Conservation (phyloP, 306 rosid species). For the Cucurbita argyrosperma region DNA sequence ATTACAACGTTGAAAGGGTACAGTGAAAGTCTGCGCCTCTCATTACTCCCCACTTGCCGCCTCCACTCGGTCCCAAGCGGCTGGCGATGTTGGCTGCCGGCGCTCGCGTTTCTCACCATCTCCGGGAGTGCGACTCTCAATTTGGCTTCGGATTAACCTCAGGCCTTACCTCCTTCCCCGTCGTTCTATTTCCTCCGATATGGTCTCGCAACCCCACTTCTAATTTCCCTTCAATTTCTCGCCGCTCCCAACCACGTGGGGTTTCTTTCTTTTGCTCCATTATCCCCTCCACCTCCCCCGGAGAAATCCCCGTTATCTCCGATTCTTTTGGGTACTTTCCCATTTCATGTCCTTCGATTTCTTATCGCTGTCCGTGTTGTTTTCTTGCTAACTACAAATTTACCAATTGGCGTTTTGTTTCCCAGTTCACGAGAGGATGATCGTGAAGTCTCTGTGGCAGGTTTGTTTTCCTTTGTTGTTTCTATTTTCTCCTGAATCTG, state of each 20-base stretch:
- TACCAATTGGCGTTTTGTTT: background rate
- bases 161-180: conserved; percentile 18
- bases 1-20: background rate
- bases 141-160: conserved; percentile 10
- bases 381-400: background rate
- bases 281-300: conserved; percentile 26
- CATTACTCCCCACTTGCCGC: background rate
- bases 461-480: conserved; percentile 30
- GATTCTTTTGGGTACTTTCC: conserved; percentile 35
- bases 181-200: conserved; percentile 19
- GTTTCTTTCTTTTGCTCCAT: conserved; percentile 13
- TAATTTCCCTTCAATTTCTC: background rate
- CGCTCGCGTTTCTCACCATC: conserved; percentile 37
- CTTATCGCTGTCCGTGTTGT: background rate
- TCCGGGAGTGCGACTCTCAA: conserved; percentile 37
- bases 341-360: background rate
- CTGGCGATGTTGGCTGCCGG: conserved; percentile 17
- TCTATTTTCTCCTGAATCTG: background rate
- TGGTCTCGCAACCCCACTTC: conserved; percentile 17
- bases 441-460: conserved; percentile 45
- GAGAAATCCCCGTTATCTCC: conserved; percentile 30
- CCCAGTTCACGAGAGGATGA: conserved; percentile 54
- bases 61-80: background rate
- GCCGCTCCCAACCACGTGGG: conserved; percentile 1
- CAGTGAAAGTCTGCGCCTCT: background rate